These are phyloP conservation scores for Apiospora aurea DNA, from an alignment of 2,329 filamentous ascomycete genomes.

Conservation along the genomic window DNA sequence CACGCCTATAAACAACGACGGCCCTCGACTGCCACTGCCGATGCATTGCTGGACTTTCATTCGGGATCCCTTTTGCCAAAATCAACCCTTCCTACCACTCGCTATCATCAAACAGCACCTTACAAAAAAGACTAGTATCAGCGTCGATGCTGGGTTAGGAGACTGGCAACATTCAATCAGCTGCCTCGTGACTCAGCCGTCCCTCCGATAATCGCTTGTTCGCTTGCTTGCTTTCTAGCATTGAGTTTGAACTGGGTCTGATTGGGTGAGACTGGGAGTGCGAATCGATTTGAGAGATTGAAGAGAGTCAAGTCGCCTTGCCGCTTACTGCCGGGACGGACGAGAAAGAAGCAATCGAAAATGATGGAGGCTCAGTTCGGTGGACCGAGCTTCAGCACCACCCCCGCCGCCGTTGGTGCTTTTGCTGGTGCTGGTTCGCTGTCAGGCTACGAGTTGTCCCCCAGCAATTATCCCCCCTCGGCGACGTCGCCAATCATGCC, in stretches of 20 bases:
- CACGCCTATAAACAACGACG: conserved; percentile 42
- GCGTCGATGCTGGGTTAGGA: not conserved
- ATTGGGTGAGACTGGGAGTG: conserved; percentile 22
- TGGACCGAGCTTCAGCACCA: conserved; percentile 28
- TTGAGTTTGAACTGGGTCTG: conserved; percentile 12
- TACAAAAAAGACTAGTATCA: not conserved
- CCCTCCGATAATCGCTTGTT: conserved; percentile 26
- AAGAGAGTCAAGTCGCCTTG: conserved; percentile 4
- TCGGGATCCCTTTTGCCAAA: conserved; percentile 23
- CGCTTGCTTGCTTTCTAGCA: conserved; percentile 21
- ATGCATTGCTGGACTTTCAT: conserved; percentile 37
- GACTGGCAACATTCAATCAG: conserved; percentile 2
- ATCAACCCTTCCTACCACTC: not conserved
- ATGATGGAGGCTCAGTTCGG: conserved; percentile 26
- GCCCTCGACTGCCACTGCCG: conserved; percentile 29
- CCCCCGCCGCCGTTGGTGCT: not conserved
- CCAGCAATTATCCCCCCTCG: not conserved
- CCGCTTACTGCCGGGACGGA: conserved; percentile 11
- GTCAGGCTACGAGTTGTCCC: conserved; percentile 1
- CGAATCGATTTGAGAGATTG: not conserved
- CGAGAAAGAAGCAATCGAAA: not conserved
- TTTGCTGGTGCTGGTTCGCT: conserved; percentile 5
- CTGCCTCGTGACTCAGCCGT: conserved; percentile 22
- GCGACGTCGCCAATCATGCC: conserved; percentile 21
- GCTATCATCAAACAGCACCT: not conserved